These are phyloP conservation scores for Saksenaea oblongispora DNA, from an alignment of 371 early-diverging fungal species.

Conservation along the genomic window DNA sequence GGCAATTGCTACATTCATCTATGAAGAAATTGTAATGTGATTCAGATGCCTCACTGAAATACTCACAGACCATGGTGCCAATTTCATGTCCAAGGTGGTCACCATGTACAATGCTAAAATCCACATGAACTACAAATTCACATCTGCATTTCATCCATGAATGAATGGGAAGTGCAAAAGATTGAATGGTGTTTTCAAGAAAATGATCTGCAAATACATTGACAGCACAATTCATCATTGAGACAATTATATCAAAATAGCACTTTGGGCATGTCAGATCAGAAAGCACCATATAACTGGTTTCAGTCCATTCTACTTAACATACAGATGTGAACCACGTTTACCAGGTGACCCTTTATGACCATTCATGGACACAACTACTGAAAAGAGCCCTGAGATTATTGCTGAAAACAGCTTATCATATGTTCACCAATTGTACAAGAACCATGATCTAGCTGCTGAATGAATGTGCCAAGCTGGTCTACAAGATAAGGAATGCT, in stretches of 20 bases:
- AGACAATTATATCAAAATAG: conserved; percentile 16
- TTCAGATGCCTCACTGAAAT: conserved; percentile 37
- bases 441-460: conserved; percentile 19
- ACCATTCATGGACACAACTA: conserved; percentile 4
- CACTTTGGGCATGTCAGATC: conserved; percentile 19
- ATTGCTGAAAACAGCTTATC: neutral
- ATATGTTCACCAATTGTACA: neutral
- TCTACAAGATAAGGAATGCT: conserved; percentile 18
- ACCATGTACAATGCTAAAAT: conserved; percentile 7
- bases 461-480: conserved; percentile 6
- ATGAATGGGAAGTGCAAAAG: conserved; percentile 27
- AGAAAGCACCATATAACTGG: conserved; percentile 14
- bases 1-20: conserved; percentile 34
- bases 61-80: conserved; percentile 38
- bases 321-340: conserved; percentile 20
- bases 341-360: conserved; percentile 14
- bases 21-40: conserved; percentile 28
- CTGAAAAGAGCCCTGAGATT: too few relatives aligned
- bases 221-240: conserved; percentile 11
- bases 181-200: conserved; percentile 13
- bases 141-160: conserved; percentile 21
- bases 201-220: conserved; percentile 15
- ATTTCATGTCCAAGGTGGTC: conserved; percentile 23
- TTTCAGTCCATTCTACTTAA: conserved; percentile 17
- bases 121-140: conserved; percentile 13